A percentile compares a stretch with the other conserved stretches of the same genome.
These are phyloP conservation scores for Grigorovia transvaalensis DNA, from an alignment of 805 yeast genomes.

Conservation along the genomic window DNA sequence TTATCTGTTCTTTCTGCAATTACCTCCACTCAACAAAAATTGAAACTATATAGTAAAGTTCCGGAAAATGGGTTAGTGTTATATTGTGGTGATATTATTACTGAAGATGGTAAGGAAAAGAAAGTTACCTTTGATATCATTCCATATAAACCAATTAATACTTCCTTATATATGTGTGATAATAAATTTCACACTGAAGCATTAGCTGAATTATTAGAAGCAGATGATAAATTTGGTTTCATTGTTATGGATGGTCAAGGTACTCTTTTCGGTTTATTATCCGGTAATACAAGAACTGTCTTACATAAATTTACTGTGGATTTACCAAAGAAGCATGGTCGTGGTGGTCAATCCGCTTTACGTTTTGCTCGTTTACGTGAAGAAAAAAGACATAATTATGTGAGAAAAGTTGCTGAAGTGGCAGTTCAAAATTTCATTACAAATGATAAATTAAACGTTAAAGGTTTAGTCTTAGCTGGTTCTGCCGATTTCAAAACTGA, in stretches of 20 bases:
- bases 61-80: constrained; percentile 93
- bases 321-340: constrained; percentile 98
- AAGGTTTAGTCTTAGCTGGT: constrained; percentile 95
- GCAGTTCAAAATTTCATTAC: constrained; percentile 96
- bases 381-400: constrained; percentile 97
- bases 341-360: constrained; percentile 99
- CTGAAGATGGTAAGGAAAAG: constrained; percentile 95
- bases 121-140: constrained; percentile 95
- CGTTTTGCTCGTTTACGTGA: constrained; percentile 99
- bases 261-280: constrained; percentile 84
- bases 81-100: constrained; percentile 96
- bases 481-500: constrained; percentile 98
- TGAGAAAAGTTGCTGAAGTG: constrained; percentile 94
- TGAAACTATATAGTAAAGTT: constrained; percentile 77
- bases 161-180: constrained; percentile 93
- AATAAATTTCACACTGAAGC: constrained; percentile 98
- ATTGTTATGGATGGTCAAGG: constrained; percentile 99
- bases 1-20: constrained; percentile 91
- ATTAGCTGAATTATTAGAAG: constrained; percentile 81
- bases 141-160: constrained; percentile 98
- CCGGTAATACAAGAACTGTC: constrained; percentile 95
- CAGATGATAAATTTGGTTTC: constrained; percentile 94
- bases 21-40: constrained; percentile 94
- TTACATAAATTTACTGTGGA: constrained; percentile 95
- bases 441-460: constrained; percentile 87